Percentiles rank a stretch among this genome's conserved stretches.
Evolutionary conservation across 2,329 filamentous ascomycete genomes (phyloP).

Genomic region (Aphanocladium album): DNA sequence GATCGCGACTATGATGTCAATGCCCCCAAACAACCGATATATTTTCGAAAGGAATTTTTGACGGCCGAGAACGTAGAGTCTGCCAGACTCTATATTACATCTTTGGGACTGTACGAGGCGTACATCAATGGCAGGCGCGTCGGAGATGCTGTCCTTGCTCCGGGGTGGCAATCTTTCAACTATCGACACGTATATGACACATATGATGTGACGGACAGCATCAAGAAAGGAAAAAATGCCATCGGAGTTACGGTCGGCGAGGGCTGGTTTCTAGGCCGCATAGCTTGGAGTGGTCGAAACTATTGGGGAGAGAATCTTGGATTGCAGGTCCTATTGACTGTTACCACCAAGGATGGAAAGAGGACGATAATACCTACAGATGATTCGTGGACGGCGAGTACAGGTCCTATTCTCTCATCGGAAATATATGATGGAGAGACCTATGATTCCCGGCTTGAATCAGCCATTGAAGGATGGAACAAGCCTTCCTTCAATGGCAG

Average conservation of each 20-base stretch:
- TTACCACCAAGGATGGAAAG: conserved; percentile 28
- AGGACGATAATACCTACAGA: conserved; percentile 30
- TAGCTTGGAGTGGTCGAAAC: conserved; percentile 27
- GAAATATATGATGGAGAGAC: conserved; percentile 51
- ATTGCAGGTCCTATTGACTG: conserved; percentile 33
- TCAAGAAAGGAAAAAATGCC: conserved; percentile 30
- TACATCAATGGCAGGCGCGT: conserved; percentile 42
- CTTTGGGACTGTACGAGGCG: conserved; percentile 40
- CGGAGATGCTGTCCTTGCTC: conserved; percentile 38
- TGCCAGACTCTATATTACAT: conserved; percentile 43
- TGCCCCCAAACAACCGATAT: conserved; percentile 25
- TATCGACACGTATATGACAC: conserved; percentile 48
- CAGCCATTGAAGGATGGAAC: conserved; percentile 26
- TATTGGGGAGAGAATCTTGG: conserved; percentile 35
- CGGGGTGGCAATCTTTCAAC: conserved; percentile 49
- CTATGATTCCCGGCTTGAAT: conserved; percentile 36
- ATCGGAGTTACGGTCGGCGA: conserved; percentile 40
- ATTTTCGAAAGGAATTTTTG: conserved; percentile 31
- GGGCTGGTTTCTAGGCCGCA: conserved; percentile 43
- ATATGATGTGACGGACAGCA: conserved; percentile 42
- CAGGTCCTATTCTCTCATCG: conserved; percentile 29
- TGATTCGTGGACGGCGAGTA: conserved; percentile 30
- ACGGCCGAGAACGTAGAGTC: conserved; percentile 21
- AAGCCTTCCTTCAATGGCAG: conserved; percentile 21
- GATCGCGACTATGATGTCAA: conserved; percentile 24